Base-by-base conservation (phyloP, 2,329 filamentous ascomycete genomes). In the Fusarium drepaniforme region DNA sequence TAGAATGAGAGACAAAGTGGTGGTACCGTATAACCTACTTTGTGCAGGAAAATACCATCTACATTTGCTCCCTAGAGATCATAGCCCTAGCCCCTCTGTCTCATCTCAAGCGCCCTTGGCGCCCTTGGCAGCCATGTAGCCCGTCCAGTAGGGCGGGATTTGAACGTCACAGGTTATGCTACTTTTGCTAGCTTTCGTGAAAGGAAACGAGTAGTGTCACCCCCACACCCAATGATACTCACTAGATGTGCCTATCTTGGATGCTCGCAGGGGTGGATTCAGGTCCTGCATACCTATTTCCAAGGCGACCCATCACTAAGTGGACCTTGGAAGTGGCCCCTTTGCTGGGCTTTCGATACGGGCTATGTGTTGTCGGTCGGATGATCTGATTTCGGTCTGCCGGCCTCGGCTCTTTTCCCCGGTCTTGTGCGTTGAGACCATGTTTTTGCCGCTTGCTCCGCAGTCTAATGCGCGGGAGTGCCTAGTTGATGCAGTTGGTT, bases 351-450 rank as follows among this genome's bases (percentile, higher is more conserved):
- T 30, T 15, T 42, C 23, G 5, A 30, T 60, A 51, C 42, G 35
- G 16, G 40, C 53, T 25, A 56, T 66, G 62, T 18, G 28, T n/a
- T 66, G 53, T 61, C 62, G 25, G 42, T 25, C 30, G 21, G 16
- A 53, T 35, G 62, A 62, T 62, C 25, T 62, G 38, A 28, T 42
- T 46, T 69, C 25, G 13, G 8, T 66, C 35, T 61, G 56, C 44
- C 33, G 42, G 42, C 38, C 56, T 61, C 38, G 30, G 49, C 44
- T 35, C 21, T 13, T 68, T 8, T 28, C 44, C 42, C 66, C 40
- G 37, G 21, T 37, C 30, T 65, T 53, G 44, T 68, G 35, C 28
- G 23, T 30, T 33, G 46, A 35, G 25, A n/a, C 61, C 42, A 38
- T 46, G 44, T 53, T 60, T 68, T 38, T 25, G 30, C 44, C 42